These are phyloP conservation scores for Juglanconis juglandina DNA, from an alignment of 2,329 filamentous ascomycete genomes.

Conservation along the genomic window DNA sequence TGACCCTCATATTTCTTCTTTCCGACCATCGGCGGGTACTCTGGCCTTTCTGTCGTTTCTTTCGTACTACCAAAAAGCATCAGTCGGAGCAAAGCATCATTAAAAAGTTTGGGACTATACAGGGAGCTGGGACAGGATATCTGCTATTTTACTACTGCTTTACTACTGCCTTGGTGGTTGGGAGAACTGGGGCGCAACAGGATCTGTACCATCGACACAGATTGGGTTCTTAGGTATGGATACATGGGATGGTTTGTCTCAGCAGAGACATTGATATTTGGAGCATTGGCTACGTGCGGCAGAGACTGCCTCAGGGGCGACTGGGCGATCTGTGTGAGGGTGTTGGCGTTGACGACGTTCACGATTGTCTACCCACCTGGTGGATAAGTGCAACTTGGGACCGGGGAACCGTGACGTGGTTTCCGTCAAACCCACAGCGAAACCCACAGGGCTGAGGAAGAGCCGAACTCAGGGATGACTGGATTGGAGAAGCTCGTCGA, in stretches of 20 bases:
- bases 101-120: constrained; percentile 24
- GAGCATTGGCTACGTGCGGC: background rate
- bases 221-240: background rate
- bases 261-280: background rate
- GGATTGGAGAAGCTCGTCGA: background rate
- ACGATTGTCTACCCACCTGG: background rate
- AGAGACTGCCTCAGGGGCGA: background rate
- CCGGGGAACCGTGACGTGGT: background rate
- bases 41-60: constrained; percentile 12
- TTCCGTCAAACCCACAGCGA: background rate
- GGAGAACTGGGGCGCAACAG: background rate
- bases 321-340: background rate
- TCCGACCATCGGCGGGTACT: constrained; percentile 10
- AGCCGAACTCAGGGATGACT: background rate
- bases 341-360: background rate
- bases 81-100: constrained; percentile 28
- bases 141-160: constrained; percentile 4
- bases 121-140: constrained; percentile 15
- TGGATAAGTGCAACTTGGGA: background rate
- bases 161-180: no score
- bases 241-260: background rate
- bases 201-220: background rate
- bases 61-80: constrained; percentile 23
- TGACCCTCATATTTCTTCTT: background rate
- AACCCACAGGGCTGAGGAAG: constrained; percentile 6